These are phyloP conservation scores for Setomelanomma holmii DNA, from an alignment of 2,329 filamentous ascomycete genomes.

Conservation along the genomic window DNA sequence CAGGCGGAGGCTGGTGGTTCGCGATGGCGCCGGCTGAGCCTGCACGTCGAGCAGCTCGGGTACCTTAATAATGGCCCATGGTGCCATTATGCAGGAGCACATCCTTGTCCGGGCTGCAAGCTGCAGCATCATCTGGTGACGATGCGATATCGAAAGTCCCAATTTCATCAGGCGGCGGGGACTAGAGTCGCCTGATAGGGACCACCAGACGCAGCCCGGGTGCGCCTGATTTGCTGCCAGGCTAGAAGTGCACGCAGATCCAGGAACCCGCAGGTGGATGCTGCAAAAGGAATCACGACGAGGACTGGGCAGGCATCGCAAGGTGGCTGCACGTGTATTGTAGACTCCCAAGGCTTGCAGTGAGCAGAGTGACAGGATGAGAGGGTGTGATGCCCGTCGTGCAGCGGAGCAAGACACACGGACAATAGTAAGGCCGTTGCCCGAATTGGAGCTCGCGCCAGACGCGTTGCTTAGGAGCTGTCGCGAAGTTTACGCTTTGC, in stretches of 20 bases:
- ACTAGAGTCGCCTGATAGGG: constrained; percentile 7
- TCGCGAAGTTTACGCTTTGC: constrained; percentile 23
- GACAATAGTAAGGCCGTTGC: constrained; percentile 3
- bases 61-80: constrained; percentile 33
- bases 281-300: constrained; percentile 6
- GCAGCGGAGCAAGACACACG: background rate
- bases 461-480: constrained; percentile 23
- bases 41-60: constrained; percentile 15
- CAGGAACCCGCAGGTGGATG: constrained; percentile 16
- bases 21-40: constrained; percentile 10
- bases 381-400: background rate
- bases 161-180: constrained; percentile 5
- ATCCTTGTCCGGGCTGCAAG: constrained; percentile 17
- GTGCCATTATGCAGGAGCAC: constrained; percentile 11
- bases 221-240: constrained; percentile 13
- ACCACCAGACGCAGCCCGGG: constrained; percentile 4
- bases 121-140: constrained; percentile 9
- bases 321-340: background rate
- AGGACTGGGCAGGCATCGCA: background rate
- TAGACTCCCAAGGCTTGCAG: background rate
- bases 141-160: constrained; percentile 17
- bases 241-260: constrained; percentile 1
- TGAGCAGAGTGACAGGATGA: background rate
- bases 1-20: constrained; percentile 21
- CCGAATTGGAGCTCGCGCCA: constrained; percentile 1